Conservation (phyloP, 495 filamentous ascomycete genomes). For the Niebla homalea region DNA sequence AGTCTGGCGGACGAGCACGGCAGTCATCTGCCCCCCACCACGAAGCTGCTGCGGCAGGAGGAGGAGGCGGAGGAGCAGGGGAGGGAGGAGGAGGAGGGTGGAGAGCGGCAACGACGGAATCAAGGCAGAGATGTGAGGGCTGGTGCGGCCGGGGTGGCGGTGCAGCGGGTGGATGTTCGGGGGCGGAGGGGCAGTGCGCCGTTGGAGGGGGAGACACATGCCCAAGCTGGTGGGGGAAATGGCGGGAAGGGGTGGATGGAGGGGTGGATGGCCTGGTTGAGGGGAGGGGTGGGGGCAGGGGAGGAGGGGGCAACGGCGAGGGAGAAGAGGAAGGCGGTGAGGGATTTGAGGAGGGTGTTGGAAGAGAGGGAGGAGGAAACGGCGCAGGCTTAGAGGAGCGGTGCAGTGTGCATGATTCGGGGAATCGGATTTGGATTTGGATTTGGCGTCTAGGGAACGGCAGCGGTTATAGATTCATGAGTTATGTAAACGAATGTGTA, state of each 20-base stretch:
- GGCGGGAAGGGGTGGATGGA: conserved; percentile 14
- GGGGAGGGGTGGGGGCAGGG: conserved; percentile 13
- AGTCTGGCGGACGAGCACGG: conserved; percentile 51
- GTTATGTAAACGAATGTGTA: too few relatives aligned
- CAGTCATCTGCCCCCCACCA: conserved; percentile 52
- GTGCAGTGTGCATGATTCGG: too few relatives aligned
- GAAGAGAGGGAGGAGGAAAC: conserved; percentile 19
- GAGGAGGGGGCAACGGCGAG: conserved; percentile 6
- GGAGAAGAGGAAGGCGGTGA: neutral
- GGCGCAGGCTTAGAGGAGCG: conserved; percentile 13
- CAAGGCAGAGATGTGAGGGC: too few relatives aligned
- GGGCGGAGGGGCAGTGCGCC: neutral
- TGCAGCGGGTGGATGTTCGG: neutral
- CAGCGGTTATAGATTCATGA: too few relatives aligned
- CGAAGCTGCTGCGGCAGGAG: neutral
- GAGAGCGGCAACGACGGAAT: too few relatives aligned
- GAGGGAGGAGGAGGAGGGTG: neutral
- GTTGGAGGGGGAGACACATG: neutral
- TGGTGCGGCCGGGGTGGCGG: too few relatives aligned
- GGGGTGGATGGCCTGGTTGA: conserved; percentile 12
- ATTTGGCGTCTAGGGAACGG: too few relatives aligned
- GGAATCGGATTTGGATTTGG: too few relatives aligned
- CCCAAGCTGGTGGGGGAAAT: neutral
- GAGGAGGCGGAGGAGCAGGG: neutral
- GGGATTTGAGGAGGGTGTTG: conserved; percentile 14